A percentile compares a stretch with the other conserved stretches of the same genome.
Conservation (phyloP, 2,329 filamentous ascomycete species). For the Xylaria sp. region DNA sequence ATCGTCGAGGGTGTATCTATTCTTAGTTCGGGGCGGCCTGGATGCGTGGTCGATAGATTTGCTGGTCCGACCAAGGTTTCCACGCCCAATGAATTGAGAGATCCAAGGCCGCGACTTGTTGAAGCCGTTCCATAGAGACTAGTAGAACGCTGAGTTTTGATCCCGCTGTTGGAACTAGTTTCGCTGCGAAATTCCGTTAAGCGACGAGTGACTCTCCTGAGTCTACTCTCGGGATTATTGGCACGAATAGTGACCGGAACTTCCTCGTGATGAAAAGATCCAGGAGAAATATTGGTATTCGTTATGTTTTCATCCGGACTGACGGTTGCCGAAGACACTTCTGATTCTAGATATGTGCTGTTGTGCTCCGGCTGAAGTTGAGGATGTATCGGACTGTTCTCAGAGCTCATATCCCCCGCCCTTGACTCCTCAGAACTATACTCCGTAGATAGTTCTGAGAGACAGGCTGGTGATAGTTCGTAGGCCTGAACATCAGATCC, state of each 20-base stretch:
- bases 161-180: neutral
- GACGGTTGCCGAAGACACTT: neutral
- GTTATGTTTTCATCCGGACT: neutral
- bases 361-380: neutral
- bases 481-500: neutral
- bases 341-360: neutral
- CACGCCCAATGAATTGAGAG: neutral
- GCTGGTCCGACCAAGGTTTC: neutral
- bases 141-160: neutral
- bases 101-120: neutral
- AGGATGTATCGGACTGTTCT: neutral
- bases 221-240: neutral
- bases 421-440: neutral
- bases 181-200: neutral
- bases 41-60: neutral
- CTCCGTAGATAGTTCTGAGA: neutral
- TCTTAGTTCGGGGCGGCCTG: neutral
- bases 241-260: neutral
- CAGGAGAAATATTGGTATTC: slow-evolving; percentile 1
- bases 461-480: neutral
- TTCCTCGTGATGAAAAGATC: neutral
- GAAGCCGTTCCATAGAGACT: neutral
- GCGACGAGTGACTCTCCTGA: neutral
- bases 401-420: neutral
- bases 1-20: slow-evolving; percentile 7